phyloP scores from a whole-genome alignment of 257 asterid genomes.

The Thymus mandschuricus region DNA sequence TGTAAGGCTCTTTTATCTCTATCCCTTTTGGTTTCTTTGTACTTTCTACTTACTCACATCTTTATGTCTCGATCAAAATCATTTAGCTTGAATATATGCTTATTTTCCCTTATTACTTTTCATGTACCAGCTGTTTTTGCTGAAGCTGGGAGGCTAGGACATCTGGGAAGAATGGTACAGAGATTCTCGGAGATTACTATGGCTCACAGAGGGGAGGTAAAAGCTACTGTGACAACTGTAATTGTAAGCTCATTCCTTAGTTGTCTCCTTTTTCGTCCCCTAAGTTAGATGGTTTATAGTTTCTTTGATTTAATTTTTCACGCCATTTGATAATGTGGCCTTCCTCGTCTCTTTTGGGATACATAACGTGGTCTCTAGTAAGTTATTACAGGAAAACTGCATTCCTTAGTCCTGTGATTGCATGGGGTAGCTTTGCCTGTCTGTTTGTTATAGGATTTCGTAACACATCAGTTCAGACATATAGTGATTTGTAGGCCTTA shows the following conservation, averaged over 20 bases:
- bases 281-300: not conserved
- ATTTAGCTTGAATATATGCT: slow-evolving; percentile 33
- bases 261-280: not conserved
- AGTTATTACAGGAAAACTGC: not conserved
- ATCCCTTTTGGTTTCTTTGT: too few relatives aligned
- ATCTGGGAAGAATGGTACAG: slow-evolving; percentile 63
- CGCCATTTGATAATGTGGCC: not conserved
- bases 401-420: not conserved
- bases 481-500: not conserved
- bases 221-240: slow-evolving; percentile 80
- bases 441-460: slow-evolving; percentile 1
- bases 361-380: not conserved
- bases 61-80: not conserved
- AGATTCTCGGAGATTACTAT: slow-evolving; percentile 75
- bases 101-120: slow-evolving; percentile 49
- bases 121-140: slow-evolving; percentile 65
- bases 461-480: not conserved
- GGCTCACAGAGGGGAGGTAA: slow-evolving; percentile 91
- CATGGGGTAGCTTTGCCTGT: not conserved
- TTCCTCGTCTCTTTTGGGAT: too few relatives aligned
- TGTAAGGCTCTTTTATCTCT: not conserved
- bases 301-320: not conserved
- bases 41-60: not conserved
- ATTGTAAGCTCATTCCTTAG: slow-evolving; percentile 62
- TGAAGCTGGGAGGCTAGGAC: slow-evolving; percentile 72